Base-by-base conservation (phyloP, 345 rosid species). In the Geranium rotundifolium region DNA sequence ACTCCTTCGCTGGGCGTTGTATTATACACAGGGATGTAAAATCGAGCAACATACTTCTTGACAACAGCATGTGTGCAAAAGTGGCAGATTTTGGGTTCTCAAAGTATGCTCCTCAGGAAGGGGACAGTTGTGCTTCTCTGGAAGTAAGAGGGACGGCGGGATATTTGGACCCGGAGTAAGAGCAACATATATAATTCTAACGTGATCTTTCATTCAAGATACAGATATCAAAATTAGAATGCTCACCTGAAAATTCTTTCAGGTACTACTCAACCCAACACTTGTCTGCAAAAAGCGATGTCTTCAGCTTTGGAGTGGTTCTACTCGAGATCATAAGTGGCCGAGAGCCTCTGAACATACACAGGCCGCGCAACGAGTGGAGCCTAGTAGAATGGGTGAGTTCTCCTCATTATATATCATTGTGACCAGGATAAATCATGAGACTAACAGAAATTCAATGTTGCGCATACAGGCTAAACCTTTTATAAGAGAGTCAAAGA, bases 361-460 rank as follows among this genome's bases (percentile, higher is more conserved):
- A 77, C 19, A 76, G 91, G 80, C 88, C 88, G 7, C 74, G 79
- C 20, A 75, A 76, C 5, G 88, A 86, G 57, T 81, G 88, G 91
- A 86, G 88, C 73, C 80, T 86, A 74, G 85, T 86, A 52, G 91
- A 86, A 84, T 86, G 88, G 91, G 91, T 83, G 81, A 17, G 74
- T 57, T 30, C 46, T 18, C 27, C 27, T 23, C 27, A 23, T 23
- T 23, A 23, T 23, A 37, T 37, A 12, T 60, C 63, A 17, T 10
- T 60, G 52, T 60, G 18, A 50, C 12, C 46, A 14, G 23, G 37
- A 18, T 23, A 23, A 23, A 23, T 23, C 20, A 29, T 29, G 49
- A 8, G n/a, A 56, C 67, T 72, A n/a, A 74, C 65, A 56, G 29
- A 71, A 8, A 63, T 37, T 1, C 57, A 18, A 15, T 14, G 16